phyloP scores from a whole-genome alignment of 139 green algal species.

The Coccomyxa sp. region DNA sequence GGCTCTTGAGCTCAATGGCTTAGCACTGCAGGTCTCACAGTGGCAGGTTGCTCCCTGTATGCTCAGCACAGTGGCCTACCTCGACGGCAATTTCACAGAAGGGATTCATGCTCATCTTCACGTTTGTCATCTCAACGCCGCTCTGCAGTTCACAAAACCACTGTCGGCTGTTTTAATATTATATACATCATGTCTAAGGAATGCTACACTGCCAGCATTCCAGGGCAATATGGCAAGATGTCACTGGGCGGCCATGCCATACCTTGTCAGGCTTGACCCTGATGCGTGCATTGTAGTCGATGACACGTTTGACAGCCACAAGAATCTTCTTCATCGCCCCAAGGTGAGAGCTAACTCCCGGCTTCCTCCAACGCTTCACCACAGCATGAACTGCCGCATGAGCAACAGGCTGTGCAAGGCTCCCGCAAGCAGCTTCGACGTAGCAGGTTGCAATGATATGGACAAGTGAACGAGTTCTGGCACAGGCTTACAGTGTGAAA shows the following conservation, averaged over 20 bases:
- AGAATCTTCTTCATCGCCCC: constrained; percentile 61
- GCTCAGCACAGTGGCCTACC: constrained; percentile 27
- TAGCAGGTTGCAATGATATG: background rate
- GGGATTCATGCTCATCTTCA: constrained; percentile 94
- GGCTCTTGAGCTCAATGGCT: too few species aligned
- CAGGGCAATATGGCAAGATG: background rate
- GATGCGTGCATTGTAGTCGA: constrained; percentile 90
- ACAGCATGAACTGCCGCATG: too few species aligned
- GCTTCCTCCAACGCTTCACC: too few species aligned
- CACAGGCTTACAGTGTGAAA: too few species aligned
- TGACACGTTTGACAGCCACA: constrained; percentile 77
- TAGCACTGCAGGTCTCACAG: too few species aligned
- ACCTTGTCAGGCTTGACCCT: constrained; percentile 85
- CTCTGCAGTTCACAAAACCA: constrained; percentile 47
- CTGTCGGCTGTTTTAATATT: background rate
- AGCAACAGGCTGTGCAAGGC: too few species aligned
- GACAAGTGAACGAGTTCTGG: too few species aligned
- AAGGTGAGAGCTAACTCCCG: too few species aligned
- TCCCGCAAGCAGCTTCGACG: background rate
- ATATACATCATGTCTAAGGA: background rate
- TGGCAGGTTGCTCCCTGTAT: too few species aligned
- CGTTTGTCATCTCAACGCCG: constrained; percentile 72
- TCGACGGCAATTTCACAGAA: constrained; percentile 96
- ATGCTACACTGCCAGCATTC: background rate
- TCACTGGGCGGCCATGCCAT: background rate